Conservation (phyloP, 164 flowering plant genomes). For the Piper betle region DNA sequence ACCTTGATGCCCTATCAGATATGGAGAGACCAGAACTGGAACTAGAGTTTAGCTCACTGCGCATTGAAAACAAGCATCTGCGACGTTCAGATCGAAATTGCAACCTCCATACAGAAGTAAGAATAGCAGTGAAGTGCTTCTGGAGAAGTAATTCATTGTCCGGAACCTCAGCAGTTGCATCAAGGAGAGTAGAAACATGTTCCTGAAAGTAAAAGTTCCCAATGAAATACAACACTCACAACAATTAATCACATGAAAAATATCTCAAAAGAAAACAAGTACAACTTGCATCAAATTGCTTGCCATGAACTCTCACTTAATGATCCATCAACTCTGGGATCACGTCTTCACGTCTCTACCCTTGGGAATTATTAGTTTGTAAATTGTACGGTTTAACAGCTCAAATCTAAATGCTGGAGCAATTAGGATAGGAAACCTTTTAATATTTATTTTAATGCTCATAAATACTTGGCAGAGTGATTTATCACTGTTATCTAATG, state of each 20-base stretch:
- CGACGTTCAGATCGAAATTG: conserved; percentile 13
- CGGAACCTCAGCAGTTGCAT: conserved; percentile 50
- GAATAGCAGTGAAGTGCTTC: conserved; percentile 79
- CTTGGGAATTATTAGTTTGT: too few species aligned
- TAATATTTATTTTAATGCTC: too few species aligned
- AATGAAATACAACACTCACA: neutral
- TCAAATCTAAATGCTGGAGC: too few species aligned
- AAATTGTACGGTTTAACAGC: too few species aligned
- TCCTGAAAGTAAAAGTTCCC: conserved; percentile 36
- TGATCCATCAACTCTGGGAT: too few species aligned
- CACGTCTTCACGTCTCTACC: too few species aligned
- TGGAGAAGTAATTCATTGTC: conserved; percentile 74
- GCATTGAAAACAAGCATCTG: conserved; percentile 18
- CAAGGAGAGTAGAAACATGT: conserved; percentile 44
- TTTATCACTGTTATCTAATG: too few species aligned
- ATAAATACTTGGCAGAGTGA: too few species aligned
- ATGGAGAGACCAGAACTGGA: conserved; percentile 17
- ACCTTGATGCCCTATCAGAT: conserved; percentile 15
- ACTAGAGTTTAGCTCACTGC: conserved; percentile 19
- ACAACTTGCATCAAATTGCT: neutral
- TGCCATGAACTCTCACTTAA: too few species aligned
- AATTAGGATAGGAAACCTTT: too few species aligned
- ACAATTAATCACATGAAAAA: neutral
- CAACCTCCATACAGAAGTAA: conserved; percentile 71
- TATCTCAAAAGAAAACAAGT: neutral